These are phyloP conservation scores for Sphaerostilbella broomeana DNA, from an alignment of 2,329 filamentous ascomycete genomes.

Conservation along the genomic window DNA sequence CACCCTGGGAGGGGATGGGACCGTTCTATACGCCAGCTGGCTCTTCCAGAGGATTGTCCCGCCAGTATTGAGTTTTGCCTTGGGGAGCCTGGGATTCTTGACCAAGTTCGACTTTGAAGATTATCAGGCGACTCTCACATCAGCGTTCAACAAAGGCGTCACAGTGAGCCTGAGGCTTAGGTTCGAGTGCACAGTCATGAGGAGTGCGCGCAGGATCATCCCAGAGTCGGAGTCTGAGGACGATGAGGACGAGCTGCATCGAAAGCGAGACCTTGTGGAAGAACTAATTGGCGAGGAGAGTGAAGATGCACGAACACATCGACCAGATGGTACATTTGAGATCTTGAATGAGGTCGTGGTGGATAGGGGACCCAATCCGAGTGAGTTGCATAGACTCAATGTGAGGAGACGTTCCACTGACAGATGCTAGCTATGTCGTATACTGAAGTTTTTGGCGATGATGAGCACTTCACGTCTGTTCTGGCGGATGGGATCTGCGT, in stretches of 20 bases:
- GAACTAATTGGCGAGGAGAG: slow-evolving; percentile 82
- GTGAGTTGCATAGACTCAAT: no score
- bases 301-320: slow-evolving; percentile 78
- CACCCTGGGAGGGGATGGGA: slow-evolving; percentile 91
- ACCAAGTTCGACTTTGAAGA: slow-evolving; percentile 92
- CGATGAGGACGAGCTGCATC: slow-evolving; percentile 33
- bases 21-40: slow-evolving; percentile 93
- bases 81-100: slow-evolving; percentile 88
- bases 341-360: slow-evolving; percentile 97
- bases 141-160: slow-evolving; percentile 73
- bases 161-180: slow-evolving; percentile 80
- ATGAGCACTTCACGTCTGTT: slow-evolving; percentile 90
- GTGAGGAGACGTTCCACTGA: neutral
- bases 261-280: slow-evolving; percentile 67
- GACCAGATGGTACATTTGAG: slow-evolving; percentile 75
- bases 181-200: slow-evolving; percentile 93
- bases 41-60: slow-evolving; percentile 93
- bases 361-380: slow-evolving; percentile 87
- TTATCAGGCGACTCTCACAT: slow-evolving; percentile 61
- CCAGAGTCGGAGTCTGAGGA: slow-evolving; percentile 23
- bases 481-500: slow-evolving; percentile 91
- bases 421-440: slow-evolving; percentile 69
- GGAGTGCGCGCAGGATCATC: slow-evolving; percentile 50
- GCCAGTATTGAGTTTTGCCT: slow-evolving; percentile 82
- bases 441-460: slow-evolving; percentile 88